These are phyloP conservation scores for Phytophthora uliginosa DNA, from an alignment of 352 stramenopile genomes.

Conservation along the genomic window DNA sequence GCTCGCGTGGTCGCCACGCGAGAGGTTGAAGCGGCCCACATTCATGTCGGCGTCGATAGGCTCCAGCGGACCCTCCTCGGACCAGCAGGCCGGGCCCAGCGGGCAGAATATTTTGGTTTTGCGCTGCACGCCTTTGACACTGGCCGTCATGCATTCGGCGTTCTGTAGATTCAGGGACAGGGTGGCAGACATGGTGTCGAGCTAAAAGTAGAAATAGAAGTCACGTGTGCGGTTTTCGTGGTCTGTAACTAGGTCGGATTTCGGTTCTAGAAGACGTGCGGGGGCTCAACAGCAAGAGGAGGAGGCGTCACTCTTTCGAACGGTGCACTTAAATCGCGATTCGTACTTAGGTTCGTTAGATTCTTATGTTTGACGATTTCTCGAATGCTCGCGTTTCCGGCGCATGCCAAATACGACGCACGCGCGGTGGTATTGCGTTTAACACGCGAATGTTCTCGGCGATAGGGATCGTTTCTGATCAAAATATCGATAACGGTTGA, in stretches of 20 bases:
- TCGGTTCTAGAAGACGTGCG: too few species aligned
- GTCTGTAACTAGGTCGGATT: too few species aligned
- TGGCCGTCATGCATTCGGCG: slow-evolving; percentile 23
- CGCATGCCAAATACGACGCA: too few species aligned
- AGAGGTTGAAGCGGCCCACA: slow-evolving; percentile 98
- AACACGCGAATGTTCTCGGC: too few species aligned
- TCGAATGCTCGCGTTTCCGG: too few species aligned
- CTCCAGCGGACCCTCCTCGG: slow-evolving; percentile 91
- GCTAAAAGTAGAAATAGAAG: slow-evolving; percentile 1
- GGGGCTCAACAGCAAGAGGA: too few species aligned
- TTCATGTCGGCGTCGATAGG: slow-evolving; percentile 93
- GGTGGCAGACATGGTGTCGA: slow-evolving; percentile 14
- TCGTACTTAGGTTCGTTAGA: too few species aligned
- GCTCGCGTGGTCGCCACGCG: slow-evolving; percentile 16
- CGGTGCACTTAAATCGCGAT: too few species aligned
- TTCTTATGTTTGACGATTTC: too few species aligned
- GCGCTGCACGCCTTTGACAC: slow-evolving; percentile 34
- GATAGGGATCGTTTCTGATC: too few species aligned
- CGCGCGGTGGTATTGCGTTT: too few species aligned
- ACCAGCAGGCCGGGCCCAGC: slow-evolving; percentile 91
- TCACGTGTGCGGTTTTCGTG: slow-evolving; percentile 11
- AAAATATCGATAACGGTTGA: neutral
- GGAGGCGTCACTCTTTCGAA: too few species aligned
- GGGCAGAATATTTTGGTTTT: slow-evolving; percentile 93
- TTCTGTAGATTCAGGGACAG: slow-evolving; percentile 19